Base-by-base conservation (phyloP, 352 stramenopile genomes). In the Globisporangium recalcitrans region DNA sequence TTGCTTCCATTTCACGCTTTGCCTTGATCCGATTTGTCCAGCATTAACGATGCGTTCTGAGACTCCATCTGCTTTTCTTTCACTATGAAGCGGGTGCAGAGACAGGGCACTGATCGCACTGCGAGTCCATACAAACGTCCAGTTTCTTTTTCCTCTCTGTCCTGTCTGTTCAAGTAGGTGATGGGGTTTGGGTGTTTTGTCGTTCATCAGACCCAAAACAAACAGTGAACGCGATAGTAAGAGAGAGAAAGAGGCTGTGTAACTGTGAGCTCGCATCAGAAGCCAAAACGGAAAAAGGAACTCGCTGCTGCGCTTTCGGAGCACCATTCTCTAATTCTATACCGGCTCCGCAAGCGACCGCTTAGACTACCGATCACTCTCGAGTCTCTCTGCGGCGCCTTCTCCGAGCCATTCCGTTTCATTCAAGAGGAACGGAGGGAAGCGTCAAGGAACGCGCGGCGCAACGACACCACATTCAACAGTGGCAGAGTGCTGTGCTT, bases 391-490 rank as follows among this genome's bases (percentile, higher is more conserved):
- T 51, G 21, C 52, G 52, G 10, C 52, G 31, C 32, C 52, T 59
- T 59, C 52, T 13, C 52, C 52, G 16, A 27, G 27, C 32, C 32
- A 59, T n/a, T 56, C 27, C 49, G 49, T 56, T 56, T 42, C 49
- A 56, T 56, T 56, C 49, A 56, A 56, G 49, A 56, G 49, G 49
- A 56, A 42, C 49, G 49, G 49, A 42, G 32, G 52, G 52, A 59
- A 59, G 52, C 32, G 36, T 44, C 32, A 47, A 47, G 32, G 52
- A 59, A 47, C 52, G 52, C 52, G 52, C 32, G 32, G 52, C 16
- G 32, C 31, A 47, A n/a, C 21, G 32, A 44, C 52, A 59, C 36
- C 52, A 44, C 52, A 59, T 56, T 56, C 49, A 56, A 56, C 14
- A 56, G 49, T 56, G 49, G 49, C 21, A 24, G 27, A 49, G 42